phyloP scores from a whole-genome alignment of 345 rosid genomes.

The Salix koriyanagi region DNA sequence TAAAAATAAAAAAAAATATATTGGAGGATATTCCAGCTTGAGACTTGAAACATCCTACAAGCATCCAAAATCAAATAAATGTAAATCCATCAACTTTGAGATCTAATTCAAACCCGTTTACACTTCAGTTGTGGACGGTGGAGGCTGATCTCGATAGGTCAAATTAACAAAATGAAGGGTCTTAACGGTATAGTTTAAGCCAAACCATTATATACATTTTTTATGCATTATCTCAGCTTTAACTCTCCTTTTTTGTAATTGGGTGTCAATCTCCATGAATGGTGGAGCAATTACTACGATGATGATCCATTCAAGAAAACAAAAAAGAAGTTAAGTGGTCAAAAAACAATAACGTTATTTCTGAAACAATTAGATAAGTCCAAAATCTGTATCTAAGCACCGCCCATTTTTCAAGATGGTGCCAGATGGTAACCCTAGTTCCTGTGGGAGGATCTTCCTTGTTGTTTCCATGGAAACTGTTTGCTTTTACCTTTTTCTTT shows the following conservation, averaged over 20 bases:
- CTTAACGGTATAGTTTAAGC: not conserved
- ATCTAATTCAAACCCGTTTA: no score
- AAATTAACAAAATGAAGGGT: not conserved
- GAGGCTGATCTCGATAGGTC: not conserved
- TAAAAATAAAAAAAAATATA: no score
- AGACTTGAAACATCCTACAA: not conserved
- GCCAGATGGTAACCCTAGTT: not conserved
- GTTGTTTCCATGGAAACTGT: not conserved
- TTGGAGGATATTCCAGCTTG: not conserved
- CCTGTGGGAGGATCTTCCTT: not conserved
- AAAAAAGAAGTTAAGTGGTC: not conserved
- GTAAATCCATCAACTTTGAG: not conserved
- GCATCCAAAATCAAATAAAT: no score
- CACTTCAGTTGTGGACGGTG: not conserved
- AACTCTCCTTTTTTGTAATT: not conserved
- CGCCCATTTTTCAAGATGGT: not conserved
- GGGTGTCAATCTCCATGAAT: not conserved
- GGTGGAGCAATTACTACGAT: not conserved
- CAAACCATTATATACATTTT: no score
- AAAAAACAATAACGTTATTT: not conserved
- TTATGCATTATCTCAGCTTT: not conserved
- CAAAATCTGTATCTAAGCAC: not conserved
- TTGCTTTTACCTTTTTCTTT: not conserved
- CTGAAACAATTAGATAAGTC: not conserved
- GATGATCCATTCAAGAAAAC: not conserved